Evolutionary conservation across 164 flowering plant species (phyloP), one percentile per base, ranked within the genome.

Genomic region (Litsea cubeba): DNA sequence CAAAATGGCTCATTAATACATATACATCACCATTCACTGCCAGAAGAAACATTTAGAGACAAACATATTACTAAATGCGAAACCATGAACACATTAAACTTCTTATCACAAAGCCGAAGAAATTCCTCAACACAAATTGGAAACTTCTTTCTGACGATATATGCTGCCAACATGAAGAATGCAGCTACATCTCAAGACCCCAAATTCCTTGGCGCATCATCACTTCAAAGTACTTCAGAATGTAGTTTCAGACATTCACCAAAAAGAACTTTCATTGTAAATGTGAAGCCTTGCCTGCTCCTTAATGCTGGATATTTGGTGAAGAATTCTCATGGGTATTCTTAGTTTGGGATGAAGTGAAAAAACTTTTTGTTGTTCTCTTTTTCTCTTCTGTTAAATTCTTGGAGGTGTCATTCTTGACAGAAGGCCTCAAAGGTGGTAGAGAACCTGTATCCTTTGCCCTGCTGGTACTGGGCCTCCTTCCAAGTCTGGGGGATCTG

Each of bases 251-350:
- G 10, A 40, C 46, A 40, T 40, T 40, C 46, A 7, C 46, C 46
- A 40, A 40, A 2, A 40, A 7, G 46, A 40, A 40, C 46, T 40
- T 40, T 40, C 46, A 40, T 40, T 40, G 46, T 40, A 40, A 40
- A 40, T 8, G 46, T 40, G 46, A 40, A 40, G 11, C 46, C 46
- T 65, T 65, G 40, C 24, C 26, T 35, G 46, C 72, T 82, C n/a
- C 17, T 54, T 71, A 86, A 50, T 50, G 63, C 78, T 82, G 88
- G 79, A 90, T 87, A 78, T 89, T 91, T 58, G 97, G 94, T 50
- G 94, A 87, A 71, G 87, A 78, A 84, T 89, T 89, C 77, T 89
- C 90, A 68, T 73, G 81, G 24, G 75, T 74, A 32, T 63, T 83
- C 79, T 75, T 89, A 74, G 76, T 81, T 1, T 75, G 75, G 18